phyloP scores from a whole-genome alignment of 208 protist genomes.

The Wallacemonas sp. region DNA sequence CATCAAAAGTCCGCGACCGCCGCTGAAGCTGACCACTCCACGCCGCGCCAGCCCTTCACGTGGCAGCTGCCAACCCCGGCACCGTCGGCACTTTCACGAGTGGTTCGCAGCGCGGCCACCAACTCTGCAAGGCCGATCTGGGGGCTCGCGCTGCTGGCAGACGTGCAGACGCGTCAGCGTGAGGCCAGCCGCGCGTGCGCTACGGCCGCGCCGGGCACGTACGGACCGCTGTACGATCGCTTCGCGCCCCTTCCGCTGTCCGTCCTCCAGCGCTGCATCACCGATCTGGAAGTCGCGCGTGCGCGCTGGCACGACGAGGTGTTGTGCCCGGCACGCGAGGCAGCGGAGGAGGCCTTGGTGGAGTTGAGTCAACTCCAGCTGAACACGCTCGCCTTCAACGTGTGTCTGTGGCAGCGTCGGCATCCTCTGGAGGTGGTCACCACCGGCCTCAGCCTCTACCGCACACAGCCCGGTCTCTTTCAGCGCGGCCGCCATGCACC shows the following conservation, averaged over 20 bases:
- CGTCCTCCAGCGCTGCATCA: slow-evolving; percentile 23
- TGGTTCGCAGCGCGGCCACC: not conserved
- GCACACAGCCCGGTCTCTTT: slow-evolving; percentile 20
- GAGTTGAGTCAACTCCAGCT: not conserved
- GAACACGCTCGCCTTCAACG: slow-evolving; percentile 52
- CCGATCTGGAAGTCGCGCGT: slow-evolving; percentile 16
- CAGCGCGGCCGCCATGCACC: slow-evolving; percentile 5
- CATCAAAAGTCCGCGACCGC: no score
- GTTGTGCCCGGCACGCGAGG: slow-evolving; percentile 11
- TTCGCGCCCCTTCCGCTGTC: slow-evolving; percentile 28
- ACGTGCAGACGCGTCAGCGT: not conserved
- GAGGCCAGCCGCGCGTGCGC: not conserved
- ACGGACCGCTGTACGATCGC: slow-evolving; percentile 9
- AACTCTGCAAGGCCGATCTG: not conserved
- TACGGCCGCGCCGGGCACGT: not conserved
- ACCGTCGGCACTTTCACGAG: not conserved
- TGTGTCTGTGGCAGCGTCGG: slow-evolving; percentile 77
- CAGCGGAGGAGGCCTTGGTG: slow-evolving; percentile 9
- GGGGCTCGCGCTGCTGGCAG: not conserved
- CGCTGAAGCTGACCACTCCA: no score
- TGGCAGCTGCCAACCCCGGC: not conserved
- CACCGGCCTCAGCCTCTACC: slow-evolving; percentile 39
- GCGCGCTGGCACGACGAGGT: slow-evolving; percentile 25
- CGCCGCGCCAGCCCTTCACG: not conserved
- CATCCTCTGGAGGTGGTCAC: slow-evolving; percentile 57